Conservation (phyloP, 108 stramenopile genomes). For the Cylindrotheca closterium region DNA sequence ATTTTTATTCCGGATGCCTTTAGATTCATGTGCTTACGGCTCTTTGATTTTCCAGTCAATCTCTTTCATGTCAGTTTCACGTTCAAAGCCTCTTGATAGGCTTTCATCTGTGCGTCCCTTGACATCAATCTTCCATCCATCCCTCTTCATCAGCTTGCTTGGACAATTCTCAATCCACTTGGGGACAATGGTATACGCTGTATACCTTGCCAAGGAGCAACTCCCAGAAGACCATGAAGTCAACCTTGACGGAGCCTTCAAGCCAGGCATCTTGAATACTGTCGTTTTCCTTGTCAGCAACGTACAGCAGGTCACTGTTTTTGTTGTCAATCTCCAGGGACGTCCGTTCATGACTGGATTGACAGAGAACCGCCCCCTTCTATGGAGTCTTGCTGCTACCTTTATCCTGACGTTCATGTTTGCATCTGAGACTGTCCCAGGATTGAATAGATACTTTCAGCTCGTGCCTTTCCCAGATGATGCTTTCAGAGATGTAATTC, state of each 20-base stretch:
- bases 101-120: constrained; percentile 91
- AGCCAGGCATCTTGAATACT: constrained; percentile 87
- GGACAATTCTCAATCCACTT: constrained; percentile 94
- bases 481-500: constrained; percentile 84
- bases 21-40: no score
- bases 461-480: constrained; percentile 96
- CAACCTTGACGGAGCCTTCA: constrained; percentile 92
- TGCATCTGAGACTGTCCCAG: constrained; percentile 85
- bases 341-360: constrained; percentile 98
- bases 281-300: constrained; percentile 96
- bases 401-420: constrained; percentile 90
- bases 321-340: constrained; percentile 98
- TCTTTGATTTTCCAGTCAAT: constrained; percentile 33
- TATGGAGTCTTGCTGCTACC: constrained; percentile 91
- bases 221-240: constrained; percentile 79
- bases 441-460: constrained; percentile 96
- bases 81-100: constrained; percentile 92
- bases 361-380: constrained; percentile 90
- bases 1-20: no score
- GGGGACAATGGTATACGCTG: constrained; percentile 84
- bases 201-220: constrained; percentile 72
- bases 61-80: constrained; percentile 93
- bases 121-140: constrained; percentile 94
- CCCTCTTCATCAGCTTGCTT: constrained; percentile 89
- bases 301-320: constrained; percentile 96